Base-by-base conservation (phyloP, 78 protist genomes). In the Dictyostelium capitatum region DNA sequence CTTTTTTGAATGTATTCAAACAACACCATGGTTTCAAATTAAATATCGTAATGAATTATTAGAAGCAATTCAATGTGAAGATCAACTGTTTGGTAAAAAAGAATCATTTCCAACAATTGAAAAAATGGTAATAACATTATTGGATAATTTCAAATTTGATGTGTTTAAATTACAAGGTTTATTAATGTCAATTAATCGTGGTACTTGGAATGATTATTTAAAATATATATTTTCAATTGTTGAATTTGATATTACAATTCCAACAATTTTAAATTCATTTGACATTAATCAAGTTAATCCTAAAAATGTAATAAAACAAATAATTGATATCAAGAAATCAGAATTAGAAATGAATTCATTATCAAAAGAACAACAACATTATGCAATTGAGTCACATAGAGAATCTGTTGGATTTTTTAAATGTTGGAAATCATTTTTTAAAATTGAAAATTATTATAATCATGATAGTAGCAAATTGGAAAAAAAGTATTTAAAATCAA, bases 1-100 rank as follows among this genome's bases (percentile, higher is more conserved):
- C 17, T 67, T 67, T 32, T 67, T 67, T 32, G 75, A 67, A 67
- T 32, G 41, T 67, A 67, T 67, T 67, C 75, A 67, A 32, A 32
- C 50, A 9, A 32, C 50, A 4, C 11, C 12, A 67, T 67, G 37
- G 12, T 67, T 12, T 67, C 75, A 67, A 67, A 67, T 17, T 32
- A 67, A 32, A 67, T 67, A 32, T 17, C 43, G 32, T 1, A 30
- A 67, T 17, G 48, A 67, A 67, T 17, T 67, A 15, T 32, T 32
- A 67, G 75, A 67, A 14, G 75, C 75, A 25, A 67, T 67, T 4
- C 28, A 67, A 28, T 15, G 20, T 67, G 75, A 67, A 32, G 32
- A 32, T 30, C 25, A 28, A 12, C 30, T 67, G 37, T 67, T 67
- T 67, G 75, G 75, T 32, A 3, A 67, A 12, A 67, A 17, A 32